phyloP scores from a whole-genome alignment of 2,329 filamentous ascomycete species.

The Corniculantispora saksenae region DNA sequence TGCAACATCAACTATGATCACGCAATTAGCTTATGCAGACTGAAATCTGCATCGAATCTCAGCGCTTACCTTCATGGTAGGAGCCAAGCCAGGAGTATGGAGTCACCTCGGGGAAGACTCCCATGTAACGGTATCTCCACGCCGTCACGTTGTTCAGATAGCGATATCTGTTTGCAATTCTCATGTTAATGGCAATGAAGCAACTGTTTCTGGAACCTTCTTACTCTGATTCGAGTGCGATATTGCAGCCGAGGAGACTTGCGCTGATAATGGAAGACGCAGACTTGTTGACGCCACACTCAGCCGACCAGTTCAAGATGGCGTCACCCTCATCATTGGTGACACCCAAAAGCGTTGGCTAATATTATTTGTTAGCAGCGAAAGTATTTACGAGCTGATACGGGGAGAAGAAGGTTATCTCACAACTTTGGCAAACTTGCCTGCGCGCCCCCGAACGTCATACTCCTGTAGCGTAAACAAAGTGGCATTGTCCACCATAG shows the following conservation, averaged over 20 bases:
- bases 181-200: background rate
- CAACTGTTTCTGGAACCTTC: background rate
- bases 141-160: background rate
- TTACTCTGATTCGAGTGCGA: conserved; percentile 3
- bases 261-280: background rate
- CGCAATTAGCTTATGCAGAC: background rate
- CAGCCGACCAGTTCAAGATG: background rate
- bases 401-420: background rate
- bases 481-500: background rate
- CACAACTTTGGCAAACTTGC: background rate
- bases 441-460: background rate
- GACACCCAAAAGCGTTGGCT: background rate
- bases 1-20: background rate
- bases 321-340: background rate
- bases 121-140: conserved; percentile 2
- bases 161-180: background rate
- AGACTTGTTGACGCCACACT: conserved; percentile 5
- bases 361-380: background rate
- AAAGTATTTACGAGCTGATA: background rate
- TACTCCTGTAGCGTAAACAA: conserved; percentile 1
- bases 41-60: background rate
- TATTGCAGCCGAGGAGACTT: background rate
- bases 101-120: background rate
- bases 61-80: background rate
- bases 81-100: conserved; percentile 5